Evolutionary conservation across 768 basidiomycete species (phyloP).

Genomic region (Macrolepiota dolichaula): DNA sequence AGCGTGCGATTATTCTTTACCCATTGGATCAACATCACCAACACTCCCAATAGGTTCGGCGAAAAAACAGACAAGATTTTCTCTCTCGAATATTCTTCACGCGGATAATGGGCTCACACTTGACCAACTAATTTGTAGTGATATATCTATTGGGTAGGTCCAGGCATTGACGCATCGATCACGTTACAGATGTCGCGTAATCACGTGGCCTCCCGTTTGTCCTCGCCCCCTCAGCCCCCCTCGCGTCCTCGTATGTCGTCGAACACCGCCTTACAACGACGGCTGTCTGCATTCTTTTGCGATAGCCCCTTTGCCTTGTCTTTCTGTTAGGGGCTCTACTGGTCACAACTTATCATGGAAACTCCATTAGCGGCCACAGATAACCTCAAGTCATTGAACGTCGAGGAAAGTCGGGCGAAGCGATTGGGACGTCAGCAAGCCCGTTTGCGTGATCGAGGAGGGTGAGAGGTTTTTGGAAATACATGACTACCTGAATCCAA

Average conservation of each 20-base stretch:
- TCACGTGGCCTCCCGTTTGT: neutral
- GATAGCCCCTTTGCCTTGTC: neutral
- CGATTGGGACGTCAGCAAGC: slow-evolving; percentile 62
- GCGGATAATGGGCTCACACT: too few relatives aligned
- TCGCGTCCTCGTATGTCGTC: neutral
- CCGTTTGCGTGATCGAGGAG: slow-evolving; percentile 66
- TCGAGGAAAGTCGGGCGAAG: slow-evolving; percentile 58
- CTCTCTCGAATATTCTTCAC: too few relatives aligned
- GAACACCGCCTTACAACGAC: neutral
- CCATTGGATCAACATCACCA: too few relatives aligned
- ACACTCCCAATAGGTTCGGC: too few relatives aligned
- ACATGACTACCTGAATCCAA: neutral
- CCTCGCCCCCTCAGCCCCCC: neutral
- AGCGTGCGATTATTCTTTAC: too few relatives aligned
- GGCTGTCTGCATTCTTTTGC: neutral
- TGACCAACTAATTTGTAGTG: too few relatives aligned
- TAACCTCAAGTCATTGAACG: slow-evolving; percentile 19
- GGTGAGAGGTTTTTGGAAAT: slow-evolving; percentile 35
- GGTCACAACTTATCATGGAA: neutral
- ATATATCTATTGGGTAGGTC: too few relatives aligned
- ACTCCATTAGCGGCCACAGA: neutral
- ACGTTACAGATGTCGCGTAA: neutral
- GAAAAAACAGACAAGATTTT: too few relatives aligned
- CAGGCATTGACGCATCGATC: neutral
- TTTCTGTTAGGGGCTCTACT: neutral